Evolutionary conservation across 2,329 filamentous ascomycete species (phyloP).

Genomic region (Paracamarosporium sp.): DNA sequence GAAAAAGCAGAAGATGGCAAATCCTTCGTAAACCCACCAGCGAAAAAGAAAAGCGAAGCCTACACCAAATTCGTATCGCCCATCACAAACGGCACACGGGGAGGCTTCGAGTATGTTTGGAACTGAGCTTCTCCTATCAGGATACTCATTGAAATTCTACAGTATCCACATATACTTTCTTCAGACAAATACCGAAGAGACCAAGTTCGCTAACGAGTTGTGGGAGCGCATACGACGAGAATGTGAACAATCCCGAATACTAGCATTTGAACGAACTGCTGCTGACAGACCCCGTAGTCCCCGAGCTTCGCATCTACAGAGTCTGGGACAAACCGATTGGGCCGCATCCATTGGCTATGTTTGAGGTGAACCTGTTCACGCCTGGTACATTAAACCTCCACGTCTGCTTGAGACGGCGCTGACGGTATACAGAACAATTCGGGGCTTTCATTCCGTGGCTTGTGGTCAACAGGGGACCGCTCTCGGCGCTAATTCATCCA

Average conservation of each 20-base stretch:
- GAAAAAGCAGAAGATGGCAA: slow-evolving; percentile 77
- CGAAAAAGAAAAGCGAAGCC: slow-evolving; percentile 67
- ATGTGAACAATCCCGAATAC: slow-evolving; percentile 60
- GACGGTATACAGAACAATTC: slow-evolving; percentile 67
- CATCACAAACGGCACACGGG: slow-evolving; percentile 68
- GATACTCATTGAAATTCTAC: slow-evolving; percentile 6
- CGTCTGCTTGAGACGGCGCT: background rate
- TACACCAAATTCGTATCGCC: slow-evolving; percentile 75
- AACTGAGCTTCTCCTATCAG: background rate
- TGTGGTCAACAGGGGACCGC: slow-evolving; percentile 77
- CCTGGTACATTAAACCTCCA: slow-evolving; percentile 53
- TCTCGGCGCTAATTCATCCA: slow-evolving; percentile 82
- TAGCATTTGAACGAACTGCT: slow-evolving; percentile 7
- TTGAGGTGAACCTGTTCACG: slow-evolving; percentile 88
- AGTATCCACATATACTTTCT: slow-evolving; percentile 82
- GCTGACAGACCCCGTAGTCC: slow-evolving; percentile 62
- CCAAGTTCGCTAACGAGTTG: slow-evolving; percentile 72
- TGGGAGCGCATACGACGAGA: slow-evolving; percentile 82
- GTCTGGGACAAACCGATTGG: slow-evolving; percentile 81
- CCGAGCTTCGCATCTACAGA: slow-evolving; percentile 81
- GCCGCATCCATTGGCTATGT: slow-evolving; percentile 86
- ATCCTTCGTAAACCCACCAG: slow-evolving; percentile 72
- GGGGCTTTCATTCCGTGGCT: slow-evolving; percentile 89
- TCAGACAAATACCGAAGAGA: slow-evolving; percentile 66
- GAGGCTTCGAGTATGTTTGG: slow-evolving; percentile 71